Percentiles rank a stretch among this genome's conserved stretches.
Evolutionary conservation across 495 filamentous ascomycete genomes (phyloP).

Genomic region (Lasiosphaeris hirsuta): DNA sequence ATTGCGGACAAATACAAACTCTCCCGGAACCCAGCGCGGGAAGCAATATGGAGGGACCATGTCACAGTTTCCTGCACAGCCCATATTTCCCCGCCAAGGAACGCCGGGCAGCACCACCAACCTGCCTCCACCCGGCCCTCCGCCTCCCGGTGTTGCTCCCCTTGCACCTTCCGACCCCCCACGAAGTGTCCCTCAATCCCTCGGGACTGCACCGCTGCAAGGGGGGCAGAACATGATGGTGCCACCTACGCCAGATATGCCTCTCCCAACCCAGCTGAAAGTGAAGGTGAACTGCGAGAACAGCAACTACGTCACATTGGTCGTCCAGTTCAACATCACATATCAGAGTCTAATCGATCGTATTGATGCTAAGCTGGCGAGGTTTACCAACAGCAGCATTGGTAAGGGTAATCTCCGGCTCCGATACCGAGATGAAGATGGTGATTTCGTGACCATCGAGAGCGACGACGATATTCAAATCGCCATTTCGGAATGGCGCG

Average conservation of each 20-base stretch:
- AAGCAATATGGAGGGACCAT: conserved; percentile 39
- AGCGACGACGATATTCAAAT: conserved; percentile 93
- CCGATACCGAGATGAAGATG: conserved; percentile 88
- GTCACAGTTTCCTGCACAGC: conserved; percentile 47
- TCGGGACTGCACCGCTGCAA: conserved; percentile 34
- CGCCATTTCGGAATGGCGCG: conserved; percentile 89
- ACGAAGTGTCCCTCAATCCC: conserved; percentile 26
- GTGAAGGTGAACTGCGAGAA: conserved; percentile 87
- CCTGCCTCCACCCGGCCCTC: conserved; percentile 31
- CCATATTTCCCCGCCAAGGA: conserved; percentile 42
- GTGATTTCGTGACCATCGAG: conserved; percentile 87
- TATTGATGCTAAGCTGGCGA: conserved; percentile 91
- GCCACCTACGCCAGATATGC: conserved; percentile 46
- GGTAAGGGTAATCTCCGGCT: conserved; percentile 72
- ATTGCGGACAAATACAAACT: conserved; percentile 50
- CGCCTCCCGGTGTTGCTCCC: conserved; percentile 30
- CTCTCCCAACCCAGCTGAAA: conserved; percentile 79
- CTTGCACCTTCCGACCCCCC: conserved; percentile 25
- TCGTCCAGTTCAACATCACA: conserved; percentile 87
- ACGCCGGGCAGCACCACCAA: conserved; percentile 34
- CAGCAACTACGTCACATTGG: conserved; percentile 79
- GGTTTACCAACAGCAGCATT: conserved; percentile 77
- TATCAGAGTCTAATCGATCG: conserved; percentile 90
- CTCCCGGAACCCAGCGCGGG: conserved; percentile 46
- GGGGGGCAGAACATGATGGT: conserved; percentile 34